Evolutionary conservation across 176 grass and related monocot genomes (phyloP).

Genomic region (Avena sativa): DNA sequence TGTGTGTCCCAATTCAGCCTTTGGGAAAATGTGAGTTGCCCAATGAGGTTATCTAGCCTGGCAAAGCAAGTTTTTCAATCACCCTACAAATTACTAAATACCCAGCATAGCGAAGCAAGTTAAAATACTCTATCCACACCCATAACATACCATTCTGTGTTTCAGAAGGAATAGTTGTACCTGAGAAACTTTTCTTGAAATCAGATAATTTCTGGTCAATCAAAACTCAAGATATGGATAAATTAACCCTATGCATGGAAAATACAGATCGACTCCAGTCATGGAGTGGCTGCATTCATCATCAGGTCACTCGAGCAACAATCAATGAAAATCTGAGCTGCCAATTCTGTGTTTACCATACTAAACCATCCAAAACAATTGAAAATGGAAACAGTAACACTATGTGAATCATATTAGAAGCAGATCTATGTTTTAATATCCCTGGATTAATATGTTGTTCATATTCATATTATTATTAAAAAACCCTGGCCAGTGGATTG

Average conservation of each 20-base stretch:
- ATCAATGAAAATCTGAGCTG: constrained; percentile 4
- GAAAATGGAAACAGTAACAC: constrained; percentile 1
- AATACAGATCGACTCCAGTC: background rate
- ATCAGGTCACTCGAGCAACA: background rate
- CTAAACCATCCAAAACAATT: background rate
- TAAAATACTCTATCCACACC: background rate
- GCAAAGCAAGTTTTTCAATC: constrained; percentile 15
- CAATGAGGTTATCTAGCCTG: background rate
- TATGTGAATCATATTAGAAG: background rate
- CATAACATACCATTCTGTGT: background rate
- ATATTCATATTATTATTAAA: constrained; percentile 29
- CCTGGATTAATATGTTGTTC: background rate
- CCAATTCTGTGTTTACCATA: background rate
- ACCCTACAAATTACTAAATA: background rate
- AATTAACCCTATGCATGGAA: background rate
- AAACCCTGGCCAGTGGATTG: background rate
- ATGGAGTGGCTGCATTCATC: background rate
- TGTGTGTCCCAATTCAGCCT: too few relatives aligned
- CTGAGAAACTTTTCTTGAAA: background rate
- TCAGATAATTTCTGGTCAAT: background rate
- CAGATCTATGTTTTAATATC: background rate
- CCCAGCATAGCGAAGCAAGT: background rate
- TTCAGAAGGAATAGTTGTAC: background rate
- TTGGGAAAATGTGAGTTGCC: too few relatives aligned
- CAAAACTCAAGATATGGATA: background rate